A percentile compares a stretch with the other conserved stretches of the same genome.
Evolutionary conservation across 805 yeast species (phyloP).

Genomic region (Pichia kluyveri): DNA sequence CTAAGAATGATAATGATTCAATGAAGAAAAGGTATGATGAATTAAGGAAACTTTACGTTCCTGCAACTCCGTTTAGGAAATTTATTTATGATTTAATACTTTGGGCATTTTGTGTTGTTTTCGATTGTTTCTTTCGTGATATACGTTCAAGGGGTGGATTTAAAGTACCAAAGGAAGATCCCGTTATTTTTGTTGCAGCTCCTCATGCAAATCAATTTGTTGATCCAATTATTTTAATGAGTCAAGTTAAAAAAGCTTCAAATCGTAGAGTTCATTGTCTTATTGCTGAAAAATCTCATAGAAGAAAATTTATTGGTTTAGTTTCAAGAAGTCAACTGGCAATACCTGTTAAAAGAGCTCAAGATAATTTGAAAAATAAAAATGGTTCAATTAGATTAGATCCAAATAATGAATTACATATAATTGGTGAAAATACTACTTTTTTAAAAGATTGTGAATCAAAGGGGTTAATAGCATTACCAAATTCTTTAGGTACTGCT

Average conservation of each 20-base stretch:
- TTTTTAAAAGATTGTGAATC: constrained; percentile 56
- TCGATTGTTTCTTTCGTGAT: constrained; percentile 66
- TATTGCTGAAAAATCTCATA: constrained; percentile 45
- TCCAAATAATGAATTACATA: constrained; percentile 30
- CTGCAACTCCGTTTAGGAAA: constrained; percentile 30
- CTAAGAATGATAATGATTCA: not conserved
- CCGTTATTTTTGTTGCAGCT: constrained; percentile 72
- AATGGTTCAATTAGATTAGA: constrained; percentile 56
- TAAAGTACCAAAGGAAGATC: constrained; percentile 49
- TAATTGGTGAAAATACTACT: constrained; percentile 51
- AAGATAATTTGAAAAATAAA: constrained; percentile 68
- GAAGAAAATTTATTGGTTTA: constrained; percentile 53
- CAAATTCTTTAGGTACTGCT: constrained; percentile 67
- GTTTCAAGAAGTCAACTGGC: constrained; percentile 69
- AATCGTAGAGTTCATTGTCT: constrained; percentile 41
- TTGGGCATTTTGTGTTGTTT: constrained; percentile 35
- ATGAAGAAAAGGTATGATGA: constrained; percentile 7
- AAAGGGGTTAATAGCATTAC: constrained; percentile 67
- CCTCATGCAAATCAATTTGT: constrained; percentile 89
- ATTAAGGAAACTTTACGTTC: constrained; percentile 22
- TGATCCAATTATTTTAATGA: constrained; percentile 64
- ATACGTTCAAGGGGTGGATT: constrained; percentile 65
- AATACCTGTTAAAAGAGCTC: constrained; percentile 89
- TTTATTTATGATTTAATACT: constrained; percentile 42
- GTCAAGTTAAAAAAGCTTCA: constrained; percentile 53